Percentiles rank a stretch among this genome's conserved stretches.
Conservation (phyloP, 2,329 filamentous ascomycete species). For the Penicillium decumbens region DNA sequence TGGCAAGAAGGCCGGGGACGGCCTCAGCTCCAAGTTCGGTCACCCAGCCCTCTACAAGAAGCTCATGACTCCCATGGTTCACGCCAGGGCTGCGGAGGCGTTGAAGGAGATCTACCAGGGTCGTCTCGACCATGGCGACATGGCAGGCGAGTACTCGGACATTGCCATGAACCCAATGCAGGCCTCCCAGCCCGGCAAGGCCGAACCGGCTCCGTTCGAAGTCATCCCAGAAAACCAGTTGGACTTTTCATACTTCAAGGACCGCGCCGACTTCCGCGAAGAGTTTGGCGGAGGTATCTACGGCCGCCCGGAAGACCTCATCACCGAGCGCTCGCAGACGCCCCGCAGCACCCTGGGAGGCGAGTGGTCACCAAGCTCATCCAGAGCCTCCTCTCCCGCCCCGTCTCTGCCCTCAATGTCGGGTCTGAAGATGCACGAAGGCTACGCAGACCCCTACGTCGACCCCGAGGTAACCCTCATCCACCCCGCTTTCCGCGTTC, state of each 20-base stretch:
- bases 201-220: constrained; percentile 69
- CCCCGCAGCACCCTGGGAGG: constrained; percentile 35
- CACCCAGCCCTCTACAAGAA: constrained; percentile 87
- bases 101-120: constrained; percentile 83
- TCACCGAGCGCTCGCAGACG: constrained; percentile 44
- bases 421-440: constrained; percentile 25
- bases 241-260: constrained; percentile 89
- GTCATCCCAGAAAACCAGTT: constrained; percentile 80
- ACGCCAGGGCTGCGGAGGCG: constrained; percentile 80
- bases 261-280: constrained; percentile 79
- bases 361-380: constrained; percentile 39
- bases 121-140: constrained; percentile 56
- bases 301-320: constrained; percentile 43
- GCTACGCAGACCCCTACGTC: constrained; percentile 21
- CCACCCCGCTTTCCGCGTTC: constrained; percentile 37
- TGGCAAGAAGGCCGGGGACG: constrained; percentile 48
- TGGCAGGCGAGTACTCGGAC: constrained; percentile 59
- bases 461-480: constrained; percentile 16
- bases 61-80: constrained; percentile 91
- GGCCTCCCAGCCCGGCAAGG: constrained; percentile 54
- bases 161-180: constrained; percentile 77
- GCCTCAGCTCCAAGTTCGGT: constrained; percentile 71
- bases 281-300: constrained; percentile 72
- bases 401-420: constrained; percentile 34
- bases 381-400: constrained; percentile 39